These are phyloP conservation scores for Leucoagaricus sp. DNA, from an alignment of 1,284 basidiomycete species.

Conservation along the genomic window DNA sequence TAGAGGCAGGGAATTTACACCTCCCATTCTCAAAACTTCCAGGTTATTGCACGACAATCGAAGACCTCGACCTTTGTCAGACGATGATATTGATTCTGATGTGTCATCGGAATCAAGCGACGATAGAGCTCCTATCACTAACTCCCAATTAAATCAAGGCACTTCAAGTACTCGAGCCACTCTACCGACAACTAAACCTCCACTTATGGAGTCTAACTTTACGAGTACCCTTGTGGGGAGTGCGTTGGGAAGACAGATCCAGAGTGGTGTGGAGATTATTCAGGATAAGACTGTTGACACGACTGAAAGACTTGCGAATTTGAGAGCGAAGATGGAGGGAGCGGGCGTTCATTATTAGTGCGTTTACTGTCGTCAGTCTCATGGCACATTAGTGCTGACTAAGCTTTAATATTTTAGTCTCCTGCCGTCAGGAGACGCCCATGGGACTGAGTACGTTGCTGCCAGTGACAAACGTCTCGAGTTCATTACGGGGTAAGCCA, in stretches of 20 bases:
- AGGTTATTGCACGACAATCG: too few relatives aligned
- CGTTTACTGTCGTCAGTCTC: constrained; percentile 34
- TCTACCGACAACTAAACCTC: constrained; percentile 38
- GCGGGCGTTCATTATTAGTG: constrained; percentile 86
- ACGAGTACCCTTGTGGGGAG: constrained; percentile 73
- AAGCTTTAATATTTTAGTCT: constrained; percentile 37
- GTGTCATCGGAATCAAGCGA: not conserved
- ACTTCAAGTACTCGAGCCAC: constrained; percentile 1
- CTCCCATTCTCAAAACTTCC: constrained; percentile 13
- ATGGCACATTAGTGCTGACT: not conserved
- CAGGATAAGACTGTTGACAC: constrained; percentile 47
- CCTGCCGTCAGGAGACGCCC: constrained; percentile 85
- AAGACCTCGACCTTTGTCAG: not conserved
- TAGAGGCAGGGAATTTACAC: too few relatives aligned
- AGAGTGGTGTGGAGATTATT: constrained; percentile 54
- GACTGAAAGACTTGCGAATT: constrained; percentile 58
- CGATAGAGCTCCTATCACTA: constrained; percentile 12
- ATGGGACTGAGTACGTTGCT: constrained; percentile 87
- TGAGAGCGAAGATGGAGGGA: constrained; percentile 72
- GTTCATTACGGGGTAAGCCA: constrained; percentile 74
- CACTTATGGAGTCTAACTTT: constrained; percentile 57
- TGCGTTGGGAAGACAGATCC: constrained; percentile 64
- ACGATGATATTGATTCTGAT: constrained; percentile 29
- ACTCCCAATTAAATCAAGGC: constrained; percentile 33
- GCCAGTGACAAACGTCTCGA: constrained; percentile 79